Conservation (phyloP, 805 yeast genomes). For the Blastobotrys muscicola region DNA sequence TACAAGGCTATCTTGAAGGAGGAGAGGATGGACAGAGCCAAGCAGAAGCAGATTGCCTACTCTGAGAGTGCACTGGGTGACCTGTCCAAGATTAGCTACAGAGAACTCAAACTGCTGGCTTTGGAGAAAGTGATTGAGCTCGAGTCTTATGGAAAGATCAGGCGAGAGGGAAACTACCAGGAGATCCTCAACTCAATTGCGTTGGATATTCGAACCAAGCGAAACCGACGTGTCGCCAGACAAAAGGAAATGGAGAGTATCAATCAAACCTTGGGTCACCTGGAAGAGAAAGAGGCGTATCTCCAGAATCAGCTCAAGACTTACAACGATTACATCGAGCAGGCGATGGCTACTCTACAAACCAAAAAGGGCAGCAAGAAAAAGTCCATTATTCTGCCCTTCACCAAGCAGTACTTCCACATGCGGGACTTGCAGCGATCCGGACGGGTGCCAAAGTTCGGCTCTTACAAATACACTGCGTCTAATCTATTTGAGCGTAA, state of each 20-base stretch:
- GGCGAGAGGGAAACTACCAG: constrained; percentile 67
- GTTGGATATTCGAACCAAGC: constrained; percentile 55
- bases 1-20: constrained; percentile 46
- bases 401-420: constrained; percentile 69
- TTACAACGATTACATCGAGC: constrained; percentile 40
- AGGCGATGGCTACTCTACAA: constrained; percentile 42
- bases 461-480: constrained; percentile 68
- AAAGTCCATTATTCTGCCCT: constrained; percentile 32
- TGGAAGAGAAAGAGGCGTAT: constrained; percentile 38
- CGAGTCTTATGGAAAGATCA: constrained; percentile 55
- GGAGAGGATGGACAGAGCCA: constrained; percentile 29
- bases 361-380: constrained; percentile 26
- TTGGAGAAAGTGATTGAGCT: constrained; percentile 67
- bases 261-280: constrained; percentile 34
- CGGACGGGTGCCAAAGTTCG: constrained; percentile 64
- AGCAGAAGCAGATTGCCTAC: constrained; percentile 26
- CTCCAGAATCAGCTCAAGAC: constrained; percentile 34
- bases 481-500: constrained; percentile 67
- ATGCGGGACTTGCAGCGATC: constrained; percentile 57
- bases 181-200: constrained; percentile 76
- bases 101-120: constrained; percentile 67
- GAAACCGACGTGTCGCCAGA: constrained; percentile 40
- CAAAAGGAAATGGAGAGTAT: constrained; percentile 38
- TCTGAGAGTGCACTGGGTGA: constrained; percentile 41
- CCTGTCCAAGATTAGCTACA: constrained; percentile 41